Evolutionary conservation across 1,284 basidiomycete genomes (phyloP), one percentile per base, ranked within the genome.

Genomic region (Athelia psychrophila): DNA sequence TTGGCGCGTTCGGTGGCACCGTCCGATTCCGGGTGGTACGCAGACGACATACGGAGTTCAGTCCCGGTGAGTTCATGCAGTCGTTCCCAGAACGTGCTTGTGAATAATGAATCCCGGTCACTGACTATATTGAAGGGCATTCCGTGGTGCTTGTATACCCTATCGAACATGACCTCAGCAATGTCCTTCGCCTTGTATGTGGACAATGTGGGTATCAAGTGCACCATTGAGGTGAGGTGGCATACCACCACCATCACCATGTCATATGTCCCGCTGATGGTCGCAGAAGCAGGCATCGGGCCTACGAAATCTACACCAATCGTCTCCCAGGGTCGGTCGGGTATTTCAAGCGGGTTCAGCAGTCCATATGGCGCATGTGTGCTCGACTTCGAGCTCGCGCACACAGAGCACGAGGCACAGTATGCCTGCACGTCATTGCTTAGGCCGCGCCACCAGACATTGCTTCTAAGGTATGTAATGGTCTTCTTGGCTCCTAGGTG

Each of bases 301-400:
- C 71, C 68, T 3, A 74, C 65, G 44, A 73, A 73, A 51, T 73
- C 71, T 13, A 74, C 65, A 0, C 63, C 66, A 0, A 73, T 67
- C 0, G 58, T 27, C 36, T 67, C 58, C 66, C 65, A 70, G 9
- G 68, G 65, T 6, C 49, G 32, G 1, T 22, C 52, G 3, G 63
- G 61, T 0, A 66, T 59, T n/a, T 51, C 47, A 9, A 69, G 48
- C 1, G 60, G 42, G 6, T 61, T 52, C 9, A 69, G 52, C 16
- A 64, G 35, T 12, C 67, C 67, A 25, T 58, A 59, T 3, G 64
- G 62, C 23, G 53, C 50, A 35, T 61, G 58, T 25, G 56, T 65
- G 13, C 23, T 47, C 3, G 63, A 53, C 49, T 70, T 70, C 9
- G 55, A 55, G 1, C 54, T 48, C 16, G 45, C 48, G 49, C 68